Base-by-base conservation (phyloP, 2,329 filamentous ascomycete genomes). In the Pestalotiopsis fici region DNA sequence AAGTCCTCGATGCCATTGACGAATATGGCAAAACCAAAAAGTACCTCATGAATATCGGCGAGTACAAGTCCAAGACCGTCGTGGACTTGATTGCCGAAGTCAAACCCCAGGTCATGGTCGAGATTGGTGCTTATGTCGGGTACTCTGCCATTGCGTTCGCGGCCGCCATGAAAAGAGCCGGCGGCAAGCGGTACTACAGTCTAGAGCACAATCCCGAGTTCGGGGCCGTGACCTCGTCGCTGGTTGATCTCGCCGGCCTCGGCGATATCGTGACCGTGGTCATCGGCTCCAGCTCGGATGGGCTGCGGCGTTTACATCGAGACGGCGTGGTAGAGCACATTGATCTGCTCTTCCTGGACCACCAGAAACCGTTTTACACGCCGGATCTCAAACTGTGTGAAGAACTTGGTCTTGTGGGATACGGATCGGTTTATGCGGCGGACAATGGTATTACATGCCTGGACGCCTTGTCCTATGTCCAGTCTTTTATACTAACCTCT, bases 61-160 rank as follows among this genome's bases (percentile, higher is more conserved):
- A 90, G 71, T 84, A 89, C 74, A 96, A 96, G 79, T 92, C 91
- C 59, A 85, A 84, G 69, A 90, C 94, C 65, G 88, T 95, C 1
- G 86, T 86, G 9, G 85, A 91, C 35, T 78, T 95, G 50, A 94
- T 96, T 68, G 82, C 82, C 23, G 82, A 91, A 69, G 81, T 85
- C 60, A 92, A 91, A 76, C 92, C 92, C 0, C 78, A 87, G 65
- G 84, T 84, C 2, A 93, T 94, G 88, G 85, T 95, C 59, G 93
- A 97, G 76, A 84, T 96, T 0, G 93, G 93, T 59, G 91, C 92
- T 61, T 96, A 95, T 78, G 86, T 94, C 23, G 93, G 93, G 55
- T 96, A 96, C 82, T 95, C 93, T 0, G 90, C 90, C 68, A 89
- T 96, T 68, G 83, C 94, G 1, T 95, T 95, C 74, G 91, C 88